Evolutionary conservation across 768 basidiomycete genomes (phyloP).

Genomic region (Mycena vitilis): DNA sequence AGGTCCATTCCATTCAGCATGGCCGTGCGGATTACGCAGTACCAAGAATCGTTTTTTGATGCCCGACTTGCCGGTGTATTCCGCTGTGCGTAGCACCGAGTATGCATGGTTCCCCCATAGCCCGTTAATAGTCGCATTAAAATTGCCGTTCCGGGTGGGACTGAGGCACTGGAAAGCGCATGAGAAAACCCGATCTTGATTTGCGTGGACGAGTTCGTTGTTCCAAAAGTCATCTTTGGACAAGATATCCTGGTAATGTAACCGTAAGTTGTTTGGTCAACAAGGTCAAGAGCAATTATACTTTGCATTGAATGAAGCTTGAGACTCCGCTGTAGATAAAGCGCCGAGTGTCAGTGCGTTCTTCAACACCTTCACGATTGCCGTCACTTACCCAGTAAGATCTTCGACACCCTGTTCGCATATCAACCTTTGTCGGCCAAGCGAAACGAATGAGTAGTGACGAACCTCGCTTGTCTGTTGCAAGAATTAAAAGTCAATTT

Average conservation of each 20-base stretch:
- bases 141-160: slow-evolving; percentile 28
- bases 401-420: slow-evolving; percentile 27
- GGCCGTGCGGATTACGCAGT: slow-evolving; percentile 46
- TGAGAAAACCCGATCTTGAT: slow-evolving; percentile 45
- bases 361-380: no score
- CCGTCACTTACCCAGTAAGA: slow-evolving; percentile 26
- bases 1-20: slow-evolving; percentile 42
- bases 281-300: not conserved
- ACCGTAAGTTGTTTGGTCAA: not conserved
- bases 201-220: slow-evolving; percentile 42
- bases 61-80: slow-evolving; percentile 35
- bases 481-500: slow-evolving; percentile 23
- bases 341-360: not conserved
- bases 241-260: slow-evolving; percentile 42
- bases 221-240: slow-evolving; percentile 47
- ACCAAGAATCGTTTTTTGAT: slow-evolving; percentile 42
- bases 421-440: not conserved
- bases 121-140: slow-evolving; percentile 26
- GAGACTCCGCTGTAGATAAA: slow-evolving; percentile 28
- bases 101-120: slow-evolving; percentile 42
- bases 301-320: slow-evolving; percentile 32
- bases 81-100: slow-evolving; percentile 42
- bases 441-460: not conserved
- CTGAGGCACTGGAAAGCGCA: slow-evolving; percentile 38
- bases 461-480: slow-evolving; percentile 44